phyloP scores from a whole-genome alignment of 1,284 basidiomycete species.

The Microbotryomycetes sp. region DNA sequence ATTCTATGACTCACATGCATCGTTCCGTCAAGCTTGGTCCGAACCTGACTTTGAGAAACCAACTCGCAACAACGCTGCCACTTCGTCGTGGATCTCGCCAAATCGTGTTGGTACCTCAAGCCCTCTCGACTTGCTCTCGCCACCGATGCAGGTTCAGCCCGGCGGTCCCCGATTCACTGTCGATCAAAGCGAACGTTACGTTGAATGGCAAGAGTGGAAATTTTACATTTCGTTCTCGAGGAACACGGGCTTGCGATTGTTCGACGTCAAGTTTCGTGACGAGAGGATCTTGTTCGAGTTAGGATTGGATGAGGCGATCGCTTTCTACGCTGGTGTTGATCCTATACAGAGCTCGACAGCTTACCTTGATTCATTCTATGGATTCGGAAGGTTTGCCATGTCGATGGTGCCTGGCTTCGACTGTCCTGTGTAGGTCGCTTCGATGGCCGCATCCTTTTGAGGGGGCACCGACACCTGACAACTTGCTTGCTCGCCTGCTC shows the following conservation, averaged over 20 bases:
- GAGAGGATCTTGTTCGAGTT: constrained; percentile 62
- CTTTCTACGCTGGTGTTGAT: constrained; percentile 32
- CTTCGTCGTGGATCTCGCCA: constrained; percentile 36
- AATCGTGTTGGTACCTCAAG: constrained; percentile 29
- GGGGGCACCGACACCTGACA: not conserved
- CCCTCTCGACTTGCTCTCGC: constrained; percentile 35
- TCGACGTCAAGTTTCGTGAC: constrained; percentile 57
- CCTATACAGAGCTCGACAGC: constrained; percentile 36
- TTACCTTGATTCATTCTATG: constrained; percentile 32
- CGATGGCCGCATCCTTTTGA: not conserved
- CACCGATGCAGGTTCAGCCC: constrained; percentile 39
- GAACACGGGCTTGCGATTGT: constrained; percentile 52
- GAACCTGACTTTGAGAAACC: constrained; percentile 33
- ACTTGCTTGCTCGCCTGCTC: too few relatives aligned
- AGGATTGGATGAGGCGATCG: constrained; percentile 40
- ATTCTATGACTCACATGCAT: constrained; percentile 37
- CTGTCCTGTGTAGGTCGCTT: constrained; percentile 30
- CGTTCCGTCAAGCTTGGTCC: constrained; percentile 40
- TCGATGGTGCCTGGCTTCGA: constrained; percentile 38
- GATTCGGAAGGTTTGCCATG: constrained; percentile 39
- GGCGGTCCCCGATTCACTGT: constrained; percentile 41
- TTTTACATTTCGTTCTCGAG: constrained; percentile 41
- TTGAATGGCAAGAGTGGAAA: constrained; percentile 37
- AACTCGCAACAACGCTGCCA: constrained; percentile 23
- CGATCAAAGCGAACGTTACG: constrained; percentile 38